A percentile compares a stretch with the other conserved stretches of the same genome.
Conservation (phyloP, 768 basidiomycete species). For the Termitomyces sp. region DNA sequence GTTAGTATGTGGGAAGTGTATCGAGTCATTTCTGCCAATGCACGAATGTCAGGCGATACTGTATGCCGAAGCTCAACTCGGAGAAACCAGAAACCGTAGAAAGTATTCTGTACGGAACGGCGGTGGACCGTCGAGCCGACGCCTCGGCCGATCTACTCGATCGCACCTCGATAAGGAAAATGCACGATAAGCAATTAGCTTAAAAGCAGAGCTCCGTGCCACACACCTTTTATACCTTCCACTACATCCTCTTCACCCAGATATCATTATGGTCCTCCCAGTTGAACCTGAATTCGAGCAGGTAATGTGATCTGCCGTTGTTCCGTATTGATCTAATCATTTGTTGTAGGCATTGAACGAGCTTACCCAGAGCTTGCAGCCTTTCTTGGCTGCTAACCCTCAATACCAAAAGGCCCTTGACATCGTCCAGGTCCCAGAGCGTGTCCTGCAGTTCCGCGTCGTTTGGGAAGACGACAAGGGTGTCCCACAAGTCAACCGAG, state of each 20-base stretch:
- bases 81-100: background rate
- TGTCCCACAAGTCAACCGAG: conserved; percentile 62
- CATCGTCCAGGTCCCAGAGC: conserved; percentile 55
- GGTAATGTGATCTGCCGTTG: conserved; percentile 22
- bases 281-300: conserved; percentile 70
- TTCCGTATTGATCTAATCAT: background rate
- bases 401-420: conserved; percentile 66
- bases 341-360: conserved; percentile 54
- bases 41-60: background rate
- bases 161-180: background rate
- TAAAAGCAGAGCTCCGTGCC: background rate
- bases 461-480: conserved; percentile 75
- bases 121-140: background rate
- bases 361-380: conserved; percentile 56
- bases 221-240: background rate
- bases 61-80: background rate
- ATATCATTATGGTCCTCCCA: conserved; percentile 35
- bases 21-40: background rate
- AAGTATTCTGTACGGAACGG: background rate
- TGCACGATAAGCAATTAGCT: background rate
- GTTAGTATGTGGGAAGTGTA: background rate
- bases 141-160: background rate
- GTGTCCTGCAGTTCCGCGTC: conserved; percentile 66
- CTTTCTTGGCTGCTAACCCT: conserved; percentile 65
- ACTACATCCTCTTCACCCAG: background rate